Base-by-base conservation (phyloP, 495 filamentous ascomycete species). In the Friedmanniomyces endolithicus region DNA sequence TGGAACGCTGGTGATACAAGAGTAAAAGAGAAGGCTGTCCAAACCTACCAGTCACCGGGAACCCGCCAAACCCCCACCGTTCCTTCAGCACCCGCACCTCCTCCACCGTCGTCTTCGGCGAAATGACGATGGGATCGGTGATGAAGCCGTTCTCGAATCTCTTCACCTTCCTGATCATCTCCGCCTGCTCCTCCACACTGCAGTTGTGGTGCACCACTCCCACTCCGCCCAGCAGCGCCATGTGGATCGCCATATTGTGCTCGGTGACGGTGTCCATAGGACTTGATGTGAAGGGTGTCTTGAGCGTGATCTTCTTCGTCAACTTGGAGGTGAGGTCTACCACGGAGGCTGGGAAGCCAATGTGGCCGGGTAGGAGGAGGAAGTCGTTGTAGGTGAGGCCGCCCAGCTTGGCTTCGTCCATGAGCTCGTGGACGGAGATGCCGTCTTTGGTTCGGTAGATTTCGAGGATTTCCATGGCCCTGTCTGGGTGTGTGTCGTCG, bases 221-320 rank as follows among this genome's bases (percentile, higher is more conserved):
- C 31, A 99, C 76, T 66, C 92, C 92, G 69, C 92, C 92, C 63
- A 97, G 84, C 46, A 97, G 79, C 33, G 92, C 92, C 85, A 99
- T 95, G 74, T 95, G 87, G 63, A 99, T 96, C 49, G 92, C 92
- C 92, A 99, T 99, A 67, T 92, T 88, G 70, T 94, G 85, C 72
- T 97, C 92, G 14, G 92, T 99, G 64, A 99, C 92, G 33, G 92
- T 99, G 76, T 99, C 92, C 92, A 99, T 99, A 63, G 92, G 94
- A 23, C 90, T 96, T 23, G 94, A 97, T 46, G 95, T 78, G 62
- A 99, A 83, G 39, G 92, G 92, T 11, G 87, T 88, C 77, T 95
- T 99, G 63, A 99, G 74, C 14, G 83, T 80, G 69, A 97, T 90
- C 61, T 87, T 82, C 79, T 89, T 94, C 58, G 92, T 97, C 58